Conservation (phyloP, 345 rosid species). For the rapeseed (Brassica napus) region DNA sequence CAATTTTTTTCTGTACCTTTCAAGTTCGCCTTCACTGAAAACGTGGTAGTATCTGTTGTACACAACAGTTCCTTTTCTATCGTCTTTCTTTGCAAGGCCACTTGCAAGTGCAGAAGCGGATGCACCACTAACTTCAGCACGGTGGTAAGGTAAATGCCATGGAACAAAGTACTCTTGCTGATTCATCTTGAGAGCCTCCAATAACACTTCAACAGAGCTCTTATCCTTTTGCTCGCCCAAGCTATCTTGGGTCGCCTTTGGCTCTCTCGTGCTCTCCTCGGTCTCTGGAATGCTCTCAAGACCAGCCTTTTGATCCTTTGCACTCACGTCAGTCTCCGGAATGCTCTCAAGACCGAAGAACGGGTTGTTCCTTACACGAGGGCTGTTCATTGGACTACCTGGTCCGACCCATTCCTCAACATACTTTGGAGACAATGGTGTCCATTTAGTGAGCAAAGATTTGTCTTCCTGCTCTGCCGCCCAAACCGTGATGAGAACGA, state of each 20-base stretch:
- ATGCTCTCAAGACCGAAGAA: slow-evolving; percentile 66
- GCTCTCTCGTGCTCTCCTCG: too few species aligned
- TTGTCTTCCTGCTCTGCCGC: slow-evolving; percentile 95
- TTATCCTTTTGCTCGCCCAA: slow-evolving; percentile 7
- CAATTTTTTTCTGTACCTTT: slow-evolving; percentile 40
- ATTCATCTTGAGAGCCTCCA: slow-evolving; percentile 35
- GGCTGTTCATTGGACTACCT: slow-evolving; percentile 59
- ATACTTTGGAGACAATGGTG: slow-evolving; percentile 73
- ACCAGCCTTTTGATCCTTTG: slow-evolving; percentile 17
- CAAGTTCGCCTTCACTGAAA: slow-evolving; percentile 89
- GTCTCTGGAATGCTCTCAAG: too few species aligned
- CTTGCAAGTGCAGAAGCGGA: slow-evolving; percentile 75
- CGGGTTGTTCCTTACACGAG: slow-evolving; percentile 64
- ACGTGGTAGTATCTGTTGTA: slow-evolving; percentile 94
- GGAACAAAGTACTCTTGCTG: slow-evolving; percentile 97
- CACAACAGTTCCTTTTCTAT: slow-evolving; percentile 89
- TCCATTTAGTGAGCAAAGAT: slow-evolving; percentile 78
- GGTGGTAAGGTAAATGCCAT: slow-evolving; percentile 97
- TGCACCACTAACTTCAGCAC: slow-evolving; percentile 87
- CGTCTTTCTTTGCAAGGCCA: slow-evolving; percentile 91
- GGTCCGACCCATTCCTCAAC: slow-evolving; percentile 95
- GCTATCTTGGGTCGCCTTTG: too few species aligned
- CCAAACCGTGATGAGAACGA: slow-evolving; percentile 92
- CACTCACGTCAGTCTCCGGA: slow-evolving; percentile 71
- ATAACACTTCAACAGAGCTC: not conserved